Percentiles rank a stretch among this genome's conserved stretches.
These are phyloP conservation scores for Mitragyna speciosa DNA, from an alignment of 257 asterid species.

Conservation along the genomic window DNA sequence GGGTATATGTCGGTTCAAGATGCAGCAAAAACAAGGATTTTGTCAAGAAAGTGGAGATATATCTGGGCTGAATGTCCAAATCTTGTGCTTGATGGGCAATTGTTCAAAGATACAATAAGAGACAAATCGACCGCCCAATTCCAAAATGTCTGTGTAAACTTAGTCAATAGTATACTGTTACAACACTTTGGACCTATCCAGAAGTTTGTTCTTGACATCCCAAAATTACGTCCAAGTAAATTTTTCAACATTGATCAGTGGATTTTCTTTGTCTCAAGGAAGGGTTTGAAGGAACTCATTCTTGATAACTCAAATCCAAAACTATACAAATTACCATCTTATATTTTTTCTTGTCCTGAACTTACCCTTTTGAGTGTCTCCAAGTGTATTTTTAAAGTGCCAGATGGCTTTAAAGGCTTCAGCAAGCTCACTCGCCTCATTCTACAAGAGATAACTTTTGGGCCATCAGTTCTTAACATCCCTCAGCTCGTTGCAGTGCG, in stretches of 20 bases:
- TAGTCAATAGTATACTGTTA: background rate
- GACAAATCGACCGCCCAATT: background rate
- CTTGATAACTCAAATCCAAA: background rate
- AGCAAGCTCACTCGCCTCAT: background rate
- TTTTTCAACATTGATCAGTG: constrained; percentile 1
- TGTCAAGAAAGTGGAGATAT: constrained; percentile 31
- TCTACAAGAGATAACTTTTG: background rate
- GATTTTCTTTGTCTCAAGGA: background rate
- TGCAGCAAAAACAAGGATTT: constrained; percentile 29
- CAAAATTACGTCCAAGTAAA: background rate
- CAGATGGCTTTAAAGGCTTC: background rate
- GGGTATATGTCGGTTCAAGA: background rate
- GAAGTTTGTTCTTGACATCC: constrained; percentile 9
- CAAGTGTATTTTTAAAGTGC: background rate
- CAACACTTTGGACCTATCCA: constrained; percentile 10
- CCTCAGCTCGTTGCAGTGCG: background rate
- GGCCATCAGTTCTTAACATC: background rate
- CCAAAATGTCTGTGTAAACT: background rate
- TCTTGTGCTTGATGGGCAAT: constrained; percentile 1
- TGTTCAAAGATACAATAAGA: background rate
- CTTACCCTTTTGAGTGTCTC: too few relatives aligned
- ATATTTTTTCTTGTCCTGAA: background rate
- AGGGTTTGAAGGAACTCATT: constrained; percentile 8
- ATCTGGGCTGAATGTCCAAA: constrained; percentile 14
- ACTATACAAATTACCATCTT: background rate